phyloP scores from a whole-genome alignment of 1,139 yeast genomes.

The Zhuliangozyma blackwelliae region DNA sequence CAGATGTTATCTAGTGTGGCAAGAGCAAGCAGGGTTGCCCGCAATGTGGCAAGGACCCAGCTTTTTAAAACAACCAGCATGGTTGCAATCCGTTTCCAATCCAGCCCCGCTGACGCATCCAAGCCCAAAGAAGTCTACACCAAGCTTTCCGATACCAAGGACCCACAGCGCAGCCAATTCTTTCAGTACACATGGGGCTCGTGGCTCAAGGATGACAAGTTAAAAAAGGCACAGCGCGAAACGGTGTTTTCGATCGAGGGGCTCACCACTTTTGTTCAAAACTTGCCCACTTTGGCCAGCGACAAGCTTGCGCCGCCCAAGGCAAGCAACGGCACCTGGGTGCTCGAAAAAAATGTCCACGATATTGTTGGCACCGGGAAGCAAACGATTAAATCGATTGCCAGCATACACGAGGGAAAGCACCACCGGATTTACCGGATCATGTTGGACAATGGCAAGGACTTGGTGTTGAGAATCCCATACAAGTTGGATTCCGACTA shows the following conservation, averaged over 20 bases:
- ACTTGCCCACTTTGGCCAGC: constrained; percentile 24
- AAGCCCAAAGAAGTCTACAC: constrained; percentile 43
- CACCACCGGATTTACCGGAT: constrained; percentile 83
- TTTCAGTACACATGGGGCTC: constrained; percentile 94
- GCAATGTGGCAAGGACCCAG: too few species aligned
- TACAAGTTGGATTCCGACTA: constrained; percentile 65
- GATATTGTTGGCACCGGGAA: constrained; percentile 41
- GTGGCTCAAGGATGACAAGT: constrained; percentile 77
- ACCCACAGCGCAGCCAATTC: constrained; percentile 69
- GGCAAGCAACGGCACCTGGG: constrained; percentile 35
- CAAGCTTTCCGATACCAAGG: constrained; percentile 53
- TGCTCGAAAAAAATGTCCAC: constrained; percentile 43
- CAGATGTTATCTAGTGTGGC: too few species aligned
- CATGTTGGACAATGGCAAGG: constrained; percentile 56
- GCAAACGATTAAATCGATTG: constrained; percentile 61
- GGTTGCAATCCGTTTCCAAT: too few species aligned
- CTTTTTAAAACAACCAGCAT: too few species aligned
- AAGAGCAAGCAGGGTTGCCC: too few species aligned
- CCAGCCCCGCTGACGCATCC: constrained; percentile 4
- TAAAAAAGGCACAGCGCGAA: constrained; percentile 68
- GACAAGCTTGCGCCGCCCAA: constrained; percentile 20
- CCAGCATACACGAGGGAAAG: constrained; percentile 89
- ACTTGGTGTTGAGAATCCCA: constrained; percentile 78
- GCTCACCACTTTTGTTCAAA: constrained; percentile 46
- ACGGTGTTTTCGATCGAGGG: constrained; percentile 87